These are phyloP conservation scores for Darksidea phi DNA, from an alignment of 495 filamentous ascomycete genomes.

Conservation along the genomic window DNA sequence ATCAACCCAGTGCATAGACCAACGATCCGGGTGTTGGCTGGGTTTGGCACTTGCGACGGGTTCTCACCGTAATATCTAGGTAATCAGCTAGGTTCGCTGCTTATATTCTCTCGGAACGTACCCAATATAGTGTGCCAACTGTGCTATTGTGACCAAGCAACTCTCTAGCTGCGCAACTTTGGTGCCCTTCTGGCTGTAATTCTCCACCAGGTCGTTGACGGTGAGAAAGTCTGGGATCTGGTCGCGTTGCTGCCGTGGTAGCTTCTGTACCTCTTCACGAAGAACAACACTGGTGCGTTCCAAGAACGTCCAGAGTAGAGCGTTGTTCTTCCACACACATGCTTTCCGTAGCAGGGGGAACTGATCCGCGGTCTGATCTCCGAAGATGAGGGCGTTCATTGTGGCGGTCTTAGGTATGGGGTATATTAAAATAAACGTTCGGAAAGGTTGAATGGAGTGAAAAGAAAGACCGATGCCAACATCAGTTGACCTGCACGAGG, in stretches of 20 bases:
- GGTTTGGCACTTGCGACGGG: constrained; percentile 48
- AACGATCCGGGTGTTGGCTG: constrained; percentile 51
- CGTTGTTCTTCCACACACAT: constrained; percentile 62
- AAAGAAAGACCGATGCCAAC: background rate
- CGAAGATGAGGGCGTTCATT: constrained; percentile 55
- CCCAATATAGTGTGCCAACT: constrained; percentile 75
- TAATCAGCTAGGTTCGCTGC: constrained; percentile 37
- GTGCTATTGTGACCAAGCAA: constrained; percentile 66
- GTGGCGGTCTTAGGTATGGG: constrained; percentile 22
- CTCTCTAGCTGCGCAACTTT: constrained; percentile 65
- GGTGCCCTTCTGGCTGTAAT: constrained; percentile 54
- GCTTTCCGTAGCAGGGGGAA: constrained; percentile 64
- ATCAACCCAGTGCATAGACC: constrained; percentile 73
- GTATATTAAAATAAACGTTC: constrained; percentile 21
- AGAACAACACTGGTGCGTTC: constrained; percentile 61
- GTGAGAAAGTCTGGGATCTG: constrained; percentile 67
- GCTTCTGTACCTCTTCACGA: constrained; percentile 59
- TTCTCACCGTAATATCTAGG: constrained; percentile 55
- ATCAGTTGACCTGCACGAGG: background rate
- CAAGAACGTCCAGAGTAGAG: constrained; percentile 64
- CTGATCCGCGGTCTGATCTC: constrained; percentile 76
- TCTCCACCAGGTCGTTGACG: constrained; percentile 67
- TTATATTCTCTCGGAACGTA: constrained; percentile 46
- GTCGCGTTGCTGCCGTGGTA: constrained; percentile 59
- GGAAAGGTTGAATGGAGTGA: background rate